Conservation (phyloP, 2,329 filamentous ascomycete species). For the Seiridium cupressi region DNA sequence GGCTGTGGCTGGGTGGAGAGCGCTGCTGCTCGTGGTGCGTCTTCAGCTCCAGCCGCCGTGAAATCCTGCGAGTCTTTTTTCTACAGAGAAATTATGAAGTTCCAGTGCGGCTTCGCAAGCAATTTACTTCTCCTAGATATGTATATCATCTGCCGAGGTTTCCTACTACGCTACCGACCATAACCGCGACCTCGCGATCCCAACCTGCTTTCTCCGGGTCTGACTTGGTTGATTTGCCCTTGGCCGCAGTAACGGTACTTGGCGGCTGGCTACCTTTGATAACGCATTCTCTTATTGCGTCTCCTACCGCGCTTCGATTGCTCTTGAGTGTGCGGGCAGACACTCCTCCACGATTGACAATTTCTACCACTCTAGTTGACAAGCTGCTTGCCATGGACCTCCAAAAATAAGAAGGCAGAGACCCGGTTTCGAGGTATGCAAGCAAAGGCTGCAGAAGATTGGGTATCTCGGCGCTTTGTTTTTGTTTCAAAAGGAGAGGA, state of each 20-base stretch:
- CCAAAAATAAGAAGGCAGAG: slow-evolving; percentile 91
- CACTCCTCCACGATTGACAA: slow-evolving; percentile 78
- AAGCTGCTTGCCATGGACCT: slow-evolving; percentile 79
- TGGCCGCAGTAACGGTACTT: slow-evolving; percentile 44
- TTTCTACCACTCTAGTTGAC: slow-evolving; percentile 76
- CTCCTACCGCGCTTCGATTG: slow-evolving; percentile 71
- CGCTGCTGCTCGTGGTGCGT: no score
- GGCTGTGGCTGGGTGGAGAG: no score
- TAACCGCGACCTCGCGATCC: slow-evolving; percentile 92
- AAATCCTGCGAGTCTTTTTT: no score
- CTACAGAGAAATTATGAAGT: no score
- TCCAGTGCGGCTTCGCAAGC: no score
- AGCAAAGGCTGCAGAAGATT: slow-evolving; percentile 72
- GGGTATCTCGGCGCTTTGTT: slow-evolving; percentile 27
- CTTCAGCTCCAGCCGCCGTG: no score
- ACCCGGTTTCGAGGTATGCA: slow-evolving; percentile 79
- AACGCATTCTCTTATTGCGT: slow-evolving; percentile 81
- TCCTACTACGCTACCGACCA: slow-evolving; percentile 80
- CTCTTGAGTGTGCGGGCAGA: slow-evolving; percentile 76
- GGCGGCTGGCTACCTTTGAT: slow-evolving; percentile 72
- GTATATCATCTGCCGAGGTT: slow-evolving; percentile 42
- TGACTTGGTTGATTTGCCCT: slow-evolving; percentile 37
- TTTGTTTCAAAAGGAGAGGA: slow-evolving; percentile 52
- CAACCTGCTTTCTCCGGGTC: slow-evolving; percentile 56
- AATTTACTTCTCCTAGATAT: background rate